Base-by-base conservation (phyloP, 73 alveolate species). In the Stentor roeselii region DNA sequence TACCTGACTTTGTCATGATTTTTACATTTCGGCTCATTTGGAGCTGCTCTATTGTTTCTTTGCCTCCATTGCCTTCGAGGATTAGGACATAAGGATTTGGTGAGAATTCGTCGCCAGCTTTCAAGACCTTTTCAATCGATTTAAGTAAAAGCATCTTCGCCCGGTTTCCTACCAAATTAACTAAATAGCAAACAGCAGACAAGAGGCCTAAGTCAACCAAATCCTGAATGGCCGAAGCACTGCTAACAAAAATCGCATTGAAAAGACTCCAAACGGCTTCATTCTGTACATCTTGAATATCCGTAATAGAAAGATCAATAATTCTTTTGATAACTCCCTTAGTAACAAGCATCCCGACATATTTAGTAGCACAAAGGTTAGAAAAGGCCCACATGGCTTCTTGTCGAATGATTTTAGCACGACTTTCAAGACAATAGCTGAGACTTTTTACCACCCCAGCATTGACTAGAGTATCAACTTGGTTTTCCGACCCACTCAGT, bases 381-480 rank as follows among this genome's bases (percentile, higher is more conserved):
- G 67, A 50, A 50, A 50, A 50, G 6, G 67, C 67, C 67, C 67
- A 50, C 67, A 50, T 50, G 21, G 67, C 67, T 50, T 50, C 67
- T 50, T 50, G 67, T 50, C 67, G 6, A 21, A 50, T 50, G 6
- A 11, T 50, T 50, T 50, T 50, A 50, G 6, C 21, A 11, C 21
- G 6, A 50, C 67, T 50, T 50, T 50, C 67, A 11, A 50, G 21
- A 50, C 30, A 6, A 11, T 11, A 11, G 21, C 6, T 50, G 30
- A 50, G 21, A 50, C 30, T 11, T 21, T 21, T 50, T 11, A 50
- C 67, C 6, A 21, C 67, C 6, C 67, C 67, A 11, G 21, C 6
- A 11, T 21, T 21, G 21, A 50, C 67, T 21, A 50, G 6, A 50
- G 21, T 11, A 50, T 50, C 67, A 50, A 21, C 21, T 11, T 50